A percentile compares a stretch with the other conserved stretches of the same genome.
Conservation (phyloP, 257 asterid species). For the Solanum tarapatanum region DNA sequence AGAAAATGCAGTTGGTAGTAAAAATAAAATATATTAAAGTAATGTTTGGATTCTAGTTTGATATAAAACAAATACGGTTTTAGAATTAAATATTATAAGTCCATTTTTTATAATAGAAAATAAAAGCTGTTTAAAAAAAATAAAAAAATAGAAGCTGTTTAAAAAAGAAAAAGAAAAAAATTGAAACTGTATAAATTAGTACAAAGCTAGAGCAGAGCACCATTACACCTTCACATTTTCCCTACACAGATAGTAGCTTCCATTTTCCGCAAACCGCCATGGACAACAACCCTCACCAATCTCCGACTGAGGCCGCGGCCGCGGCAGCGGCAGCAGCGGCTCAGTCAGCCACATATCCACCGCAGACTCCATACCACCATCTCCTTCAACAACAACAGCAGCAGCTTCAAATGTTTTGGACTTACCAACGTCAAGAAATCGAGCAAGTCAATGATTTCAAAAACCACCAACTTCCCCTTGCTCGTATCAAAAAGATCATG, state of each 20-base stretch:
- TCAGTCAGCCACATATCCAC: conserved; percentile 22
- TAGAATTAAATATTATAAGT: not conserved
- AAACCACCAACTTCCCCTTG: conserved; percentile 81
- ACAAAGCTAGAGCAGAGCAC: not conserved
- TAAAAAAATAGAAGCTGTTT: not conserved
- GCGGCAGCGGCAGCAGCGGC: conserved; percentile 22
- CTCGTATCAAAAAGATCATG: conserved; percentile 91
- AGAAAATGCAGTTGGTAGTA: not conserved
- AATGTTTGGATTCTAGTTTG: not conserved
- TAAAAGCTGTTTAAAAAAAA: not conserved
- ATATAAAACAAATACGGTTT: not conserved
- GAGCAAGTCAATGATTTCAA: conserved; percentile 81
- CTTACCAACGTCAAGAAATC: conserved; percentile 59
- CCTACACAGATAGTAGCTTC: not conserved
- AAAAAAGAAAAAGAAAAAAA: not conserved
- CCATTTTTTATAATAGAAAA: not conserved
- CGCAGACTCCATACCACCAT: conserved; percentile 60
- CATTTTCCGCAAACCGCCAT: conserved; percentile 7
- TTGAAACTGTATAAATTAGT: not conserved
- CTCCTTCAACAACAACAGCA: conserved; percentile 81
- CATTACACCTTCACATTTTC: not conserved
- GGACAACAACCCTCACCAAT: conserved; percentile 42
- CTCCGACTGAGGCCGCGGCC: conserved; percentile 15
- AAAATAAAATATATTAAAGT: not conserved
- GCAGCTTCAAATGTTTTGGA: conserved; percentile 79